Percentiles rank a stretch among this genome's conserved stretches.
Evolutionary conservation across 2,329 filamentous ascomycete species (phyloP).

Genomic region (Fusarium nodosum): DNA sequence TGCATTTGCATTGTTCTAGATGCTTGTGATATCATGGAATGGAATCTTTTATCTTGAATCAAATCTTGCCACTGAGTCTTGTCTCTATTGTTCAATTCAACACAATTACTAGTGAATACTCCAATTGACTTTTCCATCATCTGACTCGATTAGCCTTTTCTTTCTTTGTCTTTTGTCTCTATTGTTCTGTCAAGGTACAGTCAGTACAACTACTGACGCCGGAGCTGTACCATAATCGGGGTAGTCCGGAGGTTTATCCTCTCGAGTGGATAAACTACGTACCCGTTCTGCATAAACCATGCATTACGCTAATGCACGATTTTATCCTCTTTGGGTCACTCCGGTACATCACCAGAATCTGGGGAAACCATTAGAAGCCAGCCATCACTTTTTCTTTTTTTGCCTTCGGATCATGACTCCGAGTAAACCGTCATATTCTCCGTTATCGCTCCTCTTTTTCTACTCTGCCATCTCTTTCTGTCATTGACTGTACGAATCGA

Average conservation of each 20-base stretch:
- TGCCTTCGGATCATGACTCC: conserved; percentile 37
- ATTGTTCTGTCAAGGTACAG: background rate
- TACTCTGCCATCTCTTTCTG: background rate
- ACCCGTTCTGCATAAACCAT: conserved; percentile 32
- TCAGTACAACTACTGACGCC: background rate
- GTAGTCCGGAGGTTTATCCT: conserved; percentile 27
- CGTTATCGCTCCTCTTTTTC: conserved; percentile 34
- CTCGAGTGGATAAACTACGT: conserved; percentile 14
- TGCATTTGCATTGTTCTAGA: conserved; percentile 21
- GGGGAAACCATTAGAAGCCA: conserved; percentile 23
- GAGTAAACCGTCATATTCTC: conserved; percentile 19
- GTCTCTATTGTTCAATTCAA: background rate
- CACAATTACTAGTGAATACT: background rate
- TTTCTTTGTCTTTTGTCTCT: background rate
- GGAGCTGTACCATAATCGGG: conserved; percentile 21
- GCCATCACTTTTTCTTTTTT: conserved; percentile 2
- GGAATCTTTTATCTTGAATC: conserved; percentile 24
- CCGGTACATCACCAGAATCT: conserved; percentile 41
- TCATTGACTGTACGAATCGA: background rate
- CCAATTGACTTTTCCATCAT: background rate
- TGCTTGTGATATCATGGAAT: conserved; percentile 28
- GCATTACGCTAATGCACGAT: conserved; percentile 33
- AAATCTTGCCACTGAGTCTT: background rate
- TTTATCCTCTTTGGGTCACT: conserved; percentile 43
- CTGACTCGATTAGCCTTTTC: background rate